Conservation (phyloP, 208 protist species). For the Crithidia sp. region DNA sequence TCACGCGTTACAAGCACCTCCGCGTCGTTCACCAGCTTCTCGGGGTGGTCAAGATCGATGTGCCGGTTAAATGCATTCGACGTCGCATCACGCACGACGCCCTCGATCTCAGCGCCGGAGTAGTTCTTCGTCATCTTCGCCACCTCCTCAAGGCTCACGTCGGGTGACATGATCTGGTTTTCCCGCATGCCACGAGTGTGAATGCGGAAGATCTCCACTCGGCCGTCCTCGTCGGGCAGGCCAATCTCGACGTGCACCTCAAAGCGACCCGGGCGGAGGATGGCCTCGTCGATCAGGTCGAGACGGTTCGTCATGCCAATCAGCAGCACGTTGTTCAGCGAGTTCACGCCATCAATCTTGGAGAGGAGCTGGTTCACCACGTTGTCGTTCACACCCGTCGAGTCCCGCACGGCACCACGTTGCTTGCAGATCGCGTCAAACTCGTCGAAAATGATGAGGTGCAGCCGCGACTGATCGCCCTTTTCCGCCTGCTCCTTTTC, state of each 20-base stretch:
- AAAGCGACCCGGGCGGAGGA: slow-evolving; percentile 98
- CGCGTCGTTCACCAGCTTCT: slow-evolving; percentile 56
- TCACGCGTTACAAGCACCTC: slow-evolving; percentile 66
- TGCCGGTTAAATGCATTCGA: slow-evolving; percentile 92
- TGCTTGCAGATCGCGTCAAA: slow-evolving; percentile 99
- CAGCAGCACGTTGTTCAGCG: slow-evolving; percentile 99
- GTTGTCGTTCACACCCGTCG: slow-evolving; percentile 97
- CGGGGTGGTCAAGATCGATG: slow-evolving; percentile 86
- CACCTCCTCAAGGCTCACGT: slow-evolving; percentile 95
- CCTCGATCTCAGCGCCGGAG: slow-evolving; percentile 97
- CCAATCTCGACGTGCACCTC: slow-evolving; percentile 98
- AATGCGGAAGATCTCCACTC: slow-evolving; percentile 99
- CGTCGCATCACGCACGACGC: slow-evolving; percentile 86
- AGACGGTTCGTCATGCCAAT: slow-evolving; percentile 99
- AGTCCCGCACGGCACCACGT: slow-evolving; percentile 91
- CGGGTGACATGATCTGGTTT: slow-evolving; percentile 85
- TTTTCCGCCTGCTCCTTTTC: slow-evolving; percentile 94
- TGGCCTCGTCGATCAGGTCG: slow-evolving; percentile 99
- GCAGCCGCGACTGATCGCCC: slow-evolving; percentile 96
- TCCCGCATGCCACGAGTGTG: slow-evolving; percentile 97
- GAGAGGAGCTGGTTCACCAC: slow-evolving; percentile 99
- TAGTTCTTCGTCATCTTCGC: slow-evolving; percentile 98
- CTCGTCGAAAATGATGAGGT: slow-evolving; percentile 99
- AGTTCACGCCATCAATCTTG: slow-evolving; percentile 99
- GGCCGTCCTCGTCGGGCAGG: slow-evolving; percentile 97